Evolutionary conservation across 139 green algal species (phyloP).

Genomic region (Coccomyxa sp.): DNA sequence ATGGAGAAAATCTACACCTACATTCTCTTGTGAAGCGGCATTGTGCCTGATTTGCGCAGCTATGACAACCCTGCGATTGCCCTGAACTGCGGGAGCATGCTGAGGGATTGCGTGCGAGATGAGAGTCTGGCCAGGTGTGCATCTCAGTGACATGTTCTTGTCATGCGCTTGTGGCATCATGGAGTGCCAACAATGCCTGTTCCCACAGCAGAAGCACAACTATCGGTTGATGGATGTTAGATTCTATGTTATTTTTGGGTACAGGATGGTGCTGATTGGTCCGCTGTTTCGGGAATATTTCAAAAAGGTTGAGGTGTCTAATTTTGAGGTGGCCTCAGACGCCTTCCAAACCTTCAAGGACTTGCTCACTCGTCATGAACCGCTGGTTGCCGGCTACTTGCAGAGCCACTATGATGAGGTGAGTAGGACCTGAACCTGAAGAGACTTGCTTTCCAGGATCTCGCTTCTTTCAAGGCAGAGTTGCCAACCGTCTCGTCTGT

Average conservation of each 20-base stretch:
- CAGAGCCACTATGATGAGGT: constrained; percentile 44
- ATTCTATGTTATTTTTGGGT: neutral
- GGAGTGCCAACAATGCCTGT: no score
- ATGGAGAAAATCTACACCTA: neutral
- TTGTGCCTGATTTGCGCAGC: constrained; percentile 21
- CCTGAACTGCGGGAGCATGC: constrained; percentile 78
- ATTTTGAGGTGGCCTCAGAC: constrained; percentile 92
- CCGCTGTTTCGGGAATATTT: constrained; percentile 66
- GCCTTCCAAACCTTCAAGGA: constrained; percentile 91
- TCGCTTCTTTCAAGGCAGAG: no score
- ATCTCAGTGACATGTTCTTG: constrained; percentile 5
- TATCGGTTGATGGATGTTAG: no score
- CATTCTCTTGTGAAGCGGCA: neutral
- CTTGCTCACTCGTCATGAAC: constrained; percentile 82
- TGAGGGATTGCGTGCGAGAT: constrained; percentile 79
- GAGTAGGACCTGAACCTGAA: neutral
- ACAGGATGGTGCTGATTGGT: constrained; percentile 51
- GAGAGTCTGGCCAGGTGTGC: constrained; percentile 46
- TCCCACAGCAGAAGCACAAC: no score
- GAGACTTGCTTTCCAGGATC: neutral
- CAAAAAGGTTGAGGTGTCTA: constrained; percentile 73
- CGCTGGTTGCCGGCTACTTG: constrained; percentile 66
- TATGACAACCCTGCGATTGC: constrained; percentile 74
- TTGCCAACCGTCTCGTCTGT: no score
- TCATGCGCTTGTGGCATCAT: constrained; percentile 1